Base-by-base conservation (phyloP, 345 rosid genomes). In the Gossypium ekmanianum region DNA sequence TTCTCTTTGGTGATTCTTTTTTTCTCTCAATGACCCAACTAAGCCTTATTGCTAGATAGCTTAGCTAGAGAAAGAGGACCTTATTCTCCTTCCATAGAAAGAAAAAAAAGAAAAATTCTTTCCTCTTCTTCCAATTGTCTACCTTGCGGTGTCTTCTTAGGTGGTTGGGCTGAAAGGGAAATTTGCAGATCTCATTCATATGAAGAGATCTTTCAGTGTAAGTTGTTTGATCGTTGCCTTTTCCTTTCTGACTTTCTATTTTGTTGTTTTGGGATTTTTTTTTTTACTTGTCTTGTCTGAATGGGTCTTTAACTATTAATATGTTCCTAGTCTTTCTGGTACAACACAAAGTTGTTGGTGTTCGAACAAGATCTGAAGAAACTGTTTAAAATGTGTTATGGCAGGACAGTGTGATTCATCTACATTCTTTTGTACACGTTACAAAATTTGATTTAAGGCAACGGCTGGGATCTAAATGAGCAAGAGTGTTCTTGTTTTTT, bases 151-250 rank as follows among this genome's bases (percentile, higher is more conserved):
- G 71, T 71, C 73, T 52, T 58, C 61, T 68, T 29, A 11, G 65
- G 74, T 59, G 70, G 61, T 77, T 82, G 69, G 71, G 80, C 75
- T 82, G 72, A 52, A 81, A 73, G 78, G 79, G 76, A 82, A 81
- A 68, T 62, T 80, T 78, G 79, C 85, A 78, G 91, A 88, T 88
- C 90, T 75, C 86, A 79, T 80, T 88, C 94, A 82, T 87, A 94
- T 92, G 97, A 92, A 82, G 98, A 90, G 79, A 88, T 86, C 87
- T 83, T 87, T 86, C 80, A 78, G 81, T 87, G 97, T 91, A 80
- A 90, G 94, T 87, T 59, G 48, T 68, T 76, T 56, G 47, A 18
- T 76, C 62, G 48, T 41, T 74, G 39, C 62, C 62, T 17, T 63
- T 66, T 58, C 43, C 45, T 50, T 22, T 76, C 29, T 27, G 1